Evolutionary conservation across 2,329 filamentous ascomycete species (phyloP).

Genomic region (Ophiocordyceps unilateralis): DNA sequence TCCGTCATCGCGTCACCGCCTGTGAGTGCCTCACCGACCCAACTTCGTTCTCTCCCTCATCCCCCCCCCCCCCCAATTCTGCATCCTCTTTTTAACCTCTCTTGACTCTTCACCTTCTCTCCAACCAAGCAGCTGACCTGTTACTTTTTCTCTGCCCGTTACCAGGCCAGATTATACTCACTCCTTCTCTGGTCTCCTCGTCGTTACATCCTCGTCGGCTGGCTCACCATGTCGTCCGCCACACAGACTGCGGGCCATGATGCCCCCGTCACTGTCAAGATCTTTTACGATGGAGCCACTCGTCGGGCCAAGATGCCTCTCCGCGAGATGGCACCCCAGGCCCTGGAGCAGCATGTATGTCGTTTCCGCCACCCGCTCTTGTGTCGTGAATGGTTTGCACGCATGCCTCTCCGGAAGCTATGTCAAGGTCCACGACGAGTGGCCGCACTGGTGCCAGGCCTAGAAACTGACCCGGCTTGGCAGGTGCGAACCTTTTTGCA

Average conservation of each 20-base stretch:
- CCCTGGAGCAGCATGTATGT: constrained; percentile 71
- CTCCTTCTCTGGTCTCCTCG: background rate
- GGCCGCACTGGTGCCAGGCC: background rate
- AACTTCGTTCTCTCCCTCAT: constrained; percentile 1
- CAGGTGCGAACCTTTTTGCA: constrained; percentile 20
- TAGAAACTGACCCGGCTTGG: background rate
- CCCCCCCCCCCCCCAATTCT: background rate
- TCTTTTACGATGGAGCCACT: constrained; percentile 57
- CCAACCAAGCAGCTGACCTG: no score
- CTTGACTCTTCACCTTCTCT: background rate
- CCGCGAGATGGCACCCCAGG: constrained; percentile 57
- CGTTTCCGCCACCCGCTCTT: background rate
- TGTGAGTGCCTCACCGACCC: no score
- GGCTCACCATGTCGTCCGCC: constrained; percentile 11
- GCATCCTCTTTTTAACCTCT: background rate
- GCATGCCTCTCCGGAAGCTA: background rate
- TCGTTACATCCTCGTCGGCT: background rate
- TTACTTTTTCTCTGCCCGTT: no score
- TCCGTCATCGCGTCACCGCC: constrained; percentile 1
- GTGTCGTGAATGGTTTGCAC: background rate
- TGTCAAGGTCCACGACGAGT: background rate
- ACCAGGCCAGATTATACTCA: background rate
- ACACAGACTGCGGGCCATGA: constrained; percentile 10
- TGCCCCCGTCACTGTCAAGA: constrained; percentile 59
- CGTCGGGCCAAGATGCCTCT: constrained; percentile 82